Percentiles rank a stretch among this genome's conserved stretches.
These are phyloP conservation scores for Trichoderma arundinaceum DNA, from an alignment of 2,329 filamentous ascomycete species.

Conservation along the genomic window DNA sequence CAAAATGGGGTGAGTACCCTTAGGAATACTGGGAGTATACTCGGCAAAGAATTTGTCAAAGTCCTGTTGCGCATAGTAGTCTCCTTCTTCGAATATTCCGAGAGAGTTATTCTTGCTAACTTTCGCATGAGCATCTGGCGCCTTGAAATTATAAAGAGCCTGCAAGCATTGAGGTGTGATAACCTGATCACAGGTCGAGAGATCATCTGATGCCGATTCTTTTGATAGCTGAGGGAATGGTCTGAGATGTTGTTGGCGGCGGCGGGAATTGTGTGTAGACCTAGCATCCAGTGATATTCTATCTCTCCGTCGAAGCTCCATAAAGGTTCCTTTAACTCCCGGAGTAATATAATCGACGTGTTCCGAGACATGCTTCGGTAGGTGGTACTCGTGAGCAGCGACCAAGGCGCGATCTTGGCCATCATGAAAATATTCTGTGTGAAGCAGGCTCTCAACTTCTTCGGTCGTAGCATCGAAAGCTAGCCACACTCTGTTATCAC, in stretches of 20 bases:
- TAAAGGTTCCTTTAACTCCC: constrained; percentile 39
- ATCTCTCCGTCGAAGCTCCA: constrained; percentile 26
- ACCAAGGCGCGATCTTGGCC: constrained; percentile 42
- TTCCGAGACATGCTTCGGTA: constrained; percentile 45
- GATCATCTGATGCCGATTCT: background rate
- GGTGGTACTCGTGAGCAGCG: constrained; percentile 49
- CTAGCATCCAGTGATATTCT: background rate
- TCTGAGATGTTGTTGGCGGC: constrained; percentile 10
- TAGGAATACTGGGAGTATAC: constrained; percentile 39
- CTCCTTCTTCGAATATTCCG: constrained; percentile 58
- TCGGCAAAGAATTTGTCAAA: constrained; percentile 56
- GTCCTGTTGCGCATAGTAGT: constrained; percentile 57
- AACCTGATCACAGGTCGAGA: constrained; percentile 53
- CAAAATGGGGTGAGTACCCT: constrained; percentile 31
- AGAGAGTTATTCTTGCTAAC: constrained; percentile 50
- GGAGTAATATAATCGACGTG: constrained; percentile 51
- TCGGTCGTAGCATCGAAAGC: constrained; percentile 30
- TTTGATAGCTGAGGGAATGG: constrained; percentile 7
- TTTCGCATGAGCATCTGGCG: constrained; percentile 36
- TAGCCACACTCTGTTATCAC: constrained; percentile 55
- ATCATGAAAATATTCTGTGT: constrained; percentile 57
- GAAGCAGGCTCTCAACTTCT: constrained; percentile 55
- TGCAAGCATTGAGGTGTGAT: constrained; percentile 63
- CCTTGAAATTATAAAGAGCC: constrained; percentile 50
- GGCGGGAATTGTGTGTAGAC: background rate